These are phyloP conservation scores for Arctium minus DNA, from an alignment of 129 eudicot species.

Conservation along the genomic window DNA sequence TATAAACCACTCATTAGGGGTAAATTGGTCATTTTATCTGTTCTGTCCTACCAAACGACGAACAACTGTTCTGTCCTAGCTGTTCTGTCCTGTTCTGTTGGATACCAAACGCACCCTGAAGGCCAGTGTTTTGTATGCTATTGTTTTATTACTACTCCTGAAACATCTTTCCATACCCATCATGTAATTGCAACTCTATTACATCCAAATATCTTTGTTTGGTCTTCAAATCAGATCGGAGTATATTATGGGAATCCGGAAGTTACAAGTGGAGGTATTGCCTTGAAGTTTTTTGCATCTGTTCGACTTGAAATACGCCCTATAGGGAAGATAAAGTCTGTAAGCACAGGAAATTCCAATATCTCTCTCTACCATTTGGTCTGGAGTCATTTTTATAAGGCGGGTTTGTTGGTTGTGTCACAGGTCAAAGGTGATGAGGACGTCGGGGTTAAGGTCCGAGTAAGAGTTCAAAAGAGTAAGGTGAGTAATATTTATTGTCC, in stretches of 20 bases:
- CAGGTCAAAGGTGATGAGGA: constrained; percentile 97
- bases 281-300: constrained; percentile 97
- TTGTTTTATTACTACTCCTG: background rate
- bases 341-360: constrained; percentile 41
- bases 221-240: constrained; percentile 63
- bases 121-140: background rate
- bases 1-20: too few relatives aligned
- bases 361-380: background rate
- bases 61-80: too few relatives aligned
- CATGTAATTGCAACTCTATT: background rate
- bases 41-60: too few relatives aligned
- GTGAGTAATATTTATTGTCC: constrained; percentile 27
- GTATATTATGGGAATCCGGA: constrained; percentile 99
- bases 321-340: constrained; percentile 97
- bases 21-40: too few relatives aligned
- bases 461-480: constrained; percentile 99
- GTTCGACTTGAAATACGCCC: constrained; percentile 99
- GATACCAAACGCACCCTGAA: background rate
- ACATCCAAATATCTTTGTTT: constrained; percentile 9
- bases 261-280: constrained; percentile 99
- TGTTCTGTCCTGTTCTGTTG: too few relatives aligned
- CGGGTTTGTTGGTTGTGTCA: constrained; percentile 13
- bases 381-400: background rate
- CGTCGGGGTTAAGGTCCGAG: constrained; percentile 88
- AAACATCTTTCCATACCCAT: background rate